Base-by-base conservation (phyloP, 148 eudicot genomes). In the Rhododendron henanense region DNA sequence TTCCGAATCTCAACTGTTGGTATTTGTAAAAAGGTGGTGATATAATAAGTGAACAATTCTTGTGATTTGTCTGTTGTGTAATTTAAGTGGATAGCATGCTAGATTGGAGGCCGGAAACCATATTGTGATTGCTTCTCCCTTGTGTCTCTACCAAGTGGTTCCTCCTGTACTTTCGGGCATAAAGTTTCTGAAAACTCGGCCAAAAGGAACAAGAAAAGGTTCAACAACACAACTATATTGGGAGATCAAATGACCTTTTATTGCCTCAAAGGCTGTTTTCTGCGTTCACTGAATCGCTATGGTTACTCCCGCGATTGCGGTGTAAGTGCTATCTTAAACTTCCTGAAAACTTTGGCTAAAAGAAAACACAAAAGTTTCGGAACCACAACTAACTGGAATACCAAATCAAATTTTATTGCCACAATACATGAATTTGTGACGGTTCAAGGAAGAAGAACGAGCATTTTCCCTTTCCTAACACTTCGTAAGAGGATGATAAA, bases 361-460 rank as follows among this genome's bases (percentile, higher is more conserved):
- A 28, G 31, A 55, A 84, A 23, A 0, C 74, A n/a, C 61, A 10
- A 14, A 74, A 31, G 33, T 4, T 10, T 67, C 35, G 23, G 47
- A 28, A 84, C 53, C 21, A 74, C 23, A 44, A 39, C 37, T 2
- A 51, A 53, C 18, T 35, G 80, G 51, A 39, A 57, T 21, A 78
- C 59, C 59, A 84, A 59, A 19, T 76, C 57, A 23, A 4, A 15
- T 85, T 23, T 80, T 78, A 85, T 78, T 78, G 48, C 82, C 13
- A 53, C 31, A 57, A 13, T 51, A 57, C 50, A 23, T 23, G 57
- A 78, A 78, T 41, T 79, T 65, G 10, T 48, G 48, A 28, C 28
- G 33, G 7, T 47, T 25, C 21, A 16, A 35, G 61, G 44, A 41
- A 69, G 18, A 71, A 85, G 55, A 47, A 16, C 1, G 65, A 6